Base-by-base conservation (phyloP, 352 stramenopile species). In the Globisporangium ultimum region DNA sequence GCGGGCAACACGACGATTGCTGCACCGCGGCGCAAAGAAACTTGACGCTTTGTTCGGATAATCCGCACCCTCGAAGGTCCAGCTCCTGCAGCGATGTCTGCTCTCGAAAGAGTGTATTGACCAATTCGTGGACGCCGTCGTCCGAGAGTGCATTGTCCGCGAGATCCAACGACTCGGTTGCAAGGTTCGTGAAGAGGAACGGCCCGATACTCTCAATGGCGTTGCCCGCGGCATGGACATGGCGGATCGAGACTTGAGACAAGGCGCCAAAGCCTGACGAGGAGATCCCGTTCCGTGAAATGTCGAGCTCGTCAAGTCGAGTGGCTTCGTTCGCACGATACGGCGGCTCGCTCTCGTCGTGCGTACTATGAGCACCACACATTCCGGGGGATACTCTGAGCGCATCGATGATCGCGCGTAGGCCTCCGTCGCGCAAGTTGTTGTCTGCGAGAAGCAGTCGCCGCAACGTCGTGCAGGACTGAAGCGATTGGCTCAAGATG, bases 401-500 rank as follows among this genome's bases (percentile, higher is more conserved):
- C 0, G 71, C 73, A 52, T 88, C 78, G 1, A 71, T 63, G 48
- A 88, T 71, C 8, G 75, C 78, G 8, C 75, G 71, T 40, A 85
- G 38, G 0, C 78, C 78, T 13, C 78, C 72, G 45, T 88, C 78
- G 0, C 78, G 74, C 14, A 88, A 66, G 54, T 80, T 77, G 58
- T 88, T 88, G 20, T 78, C 62, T 0, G 71, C 63, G 36, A 85
- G 57, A 2, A 76, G 15, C n/a, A 88, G 54, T 8, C 66, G 51
- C 12, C 67, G 66, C 17, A 88, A 43, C 0, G 55, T 55, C 0
- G 18, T 66, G 20, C 70, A 81, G 0, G 48, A 45, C 49, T 76
- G 72, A 36, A 88, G 64, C 7, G 78, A 80, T 43, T 88, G 78
- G 12, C 78, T 71, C n/a, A 88, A 57, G 48, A 88, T 68, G 34